Percentiles rank a stretch among this genome's conserved stretches.
Evolutionary conservation across 1,284 basidiomycete genomes (phyloP).

Genomic region (Cryptococcus neoformans): DNA sequence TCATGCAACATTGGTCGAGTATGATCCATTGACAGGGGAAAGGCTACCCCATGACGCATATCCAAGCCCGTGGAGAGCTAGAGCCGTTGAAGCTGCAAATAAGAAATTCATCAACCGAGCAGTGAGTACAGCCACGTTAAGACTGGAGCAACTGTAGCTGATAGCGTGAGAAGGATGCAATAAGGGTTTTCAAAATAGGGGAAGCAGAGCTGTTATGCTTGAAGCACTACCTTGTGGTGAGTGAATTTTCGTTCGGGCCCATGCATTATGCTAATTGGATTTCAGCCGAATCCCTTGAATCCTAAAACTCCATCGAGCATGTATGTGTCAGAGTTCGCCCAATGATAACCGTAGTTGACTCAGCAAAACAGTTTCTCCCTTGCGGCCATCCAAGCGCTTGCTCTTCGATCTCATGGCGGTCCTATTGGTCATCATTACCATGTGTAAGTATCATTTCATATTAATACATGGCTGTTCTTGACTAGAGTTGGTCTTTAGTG

Average conservation of each 20-base stretch:
- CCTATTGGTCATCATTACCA: slow-evolving; percentile 12
- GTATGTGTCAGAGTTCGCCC: neutral
- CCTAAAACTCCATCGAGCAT: neutral
- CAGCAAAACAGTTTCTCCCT: slow-evolving; percentile 7
- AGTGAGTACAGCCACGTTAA: slow-evolving; percentile 11
- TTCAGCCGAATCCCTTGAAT: slow-evolving; percentile 19
- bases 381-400: slow-evolving; percentile 24
- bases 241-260: slow-evolving; percentile 1
- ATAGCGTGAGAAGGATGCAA: slow-evolving; percentile 18
- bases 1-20: neutral
- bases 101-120: slow-evolving; percentile 17
- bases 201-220: slow-evolving; percentile 27
- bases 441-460: slow-evolving; percentile 13
- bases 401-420: slow-evolving; percentile 26
- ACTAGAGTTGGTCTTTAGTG: neutral
- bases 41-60: slow-evolving; percentile 15
- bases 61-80: slow-evolving; percentile 15
- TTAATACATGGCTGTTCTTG: neutral
- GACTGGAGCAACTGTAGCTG: neutral
- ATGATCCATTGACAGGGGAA: neutral
- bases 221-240: slow-evolving; percentile 21
- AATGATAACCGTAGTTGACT: neutral
- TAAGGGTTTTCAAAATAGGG: slow-evolving; percentile 19
- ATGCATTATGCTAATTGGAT: neutral
- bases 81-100: slow-evolving; percentile 5